Conservation (phyloP, 2,329 filamentous ascomycete genomes). For the Colletotrichum orbiculare region DNA sequence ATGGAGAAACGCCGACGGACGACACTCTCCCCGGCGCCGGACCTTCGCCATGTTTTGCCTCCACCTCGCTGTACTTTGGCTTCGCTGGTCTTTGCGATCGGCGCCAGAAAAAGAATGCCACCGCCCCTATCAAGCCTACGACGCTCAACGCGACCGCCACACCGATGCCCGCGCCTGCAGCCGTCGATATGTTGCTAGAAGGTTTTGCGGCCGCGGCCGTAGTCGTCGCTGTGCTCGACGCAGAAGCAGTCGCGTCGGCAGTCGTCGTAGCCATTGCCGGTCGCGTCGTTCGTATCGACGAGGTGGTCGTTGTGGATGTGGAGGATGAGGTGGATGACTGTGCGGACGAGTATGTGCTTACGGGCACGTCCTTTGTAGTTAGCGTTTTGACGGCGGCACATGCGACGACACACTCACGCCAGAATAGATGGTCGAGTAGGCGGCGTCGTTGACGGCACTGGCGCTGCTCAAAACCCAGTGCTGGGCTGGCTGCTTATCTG, state of each 20-base stretch:
- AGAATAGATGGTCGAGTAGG: conserved; percentile 47
- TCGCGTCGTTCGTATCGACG: conserved; percentile 10
- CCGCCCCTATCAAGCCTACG: conserved; percentile 40
- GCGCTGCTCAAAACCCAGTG: conserved; percentile 49
- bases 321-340: conserved; percentile 30
- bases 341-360: conserved; percentile 9
- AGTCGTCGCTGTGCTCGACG: conserved; percentile 1
- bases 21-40: conserved; percentile 7
- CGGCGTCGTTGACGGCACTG: conserved; percentile 45
- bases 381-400: not conserved
- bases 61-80: conserved; percentile 31
- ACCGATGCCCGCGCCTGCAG: conserved; percentile 46
- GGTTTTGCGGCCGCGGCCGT: conserved; percentile 15
- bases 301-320: conserved; percentile 10
- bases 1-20: conserved; percentile 17
- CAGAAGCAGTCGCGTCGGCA: not conserved
- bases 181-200: conserved; percentile 41
- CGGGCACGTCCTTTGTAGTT: conserved; percentile 6
- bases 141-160: conserved; percentile 43
- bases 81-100: conserved; percentile 30
- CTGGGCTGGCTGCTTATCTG: conserved; percentile 43
- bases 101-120: conserved; percentile 44
- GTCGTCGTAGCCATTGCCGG: conserved; percentile 1
- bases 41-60: conserved; percentile 20
- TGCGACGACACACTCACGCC: conserved; percentile 37